Evolutionary conservation across 768 basidiomycete genomes (phyloP).

Genomic region (Strobilomyces echinocephalus): DNA sequence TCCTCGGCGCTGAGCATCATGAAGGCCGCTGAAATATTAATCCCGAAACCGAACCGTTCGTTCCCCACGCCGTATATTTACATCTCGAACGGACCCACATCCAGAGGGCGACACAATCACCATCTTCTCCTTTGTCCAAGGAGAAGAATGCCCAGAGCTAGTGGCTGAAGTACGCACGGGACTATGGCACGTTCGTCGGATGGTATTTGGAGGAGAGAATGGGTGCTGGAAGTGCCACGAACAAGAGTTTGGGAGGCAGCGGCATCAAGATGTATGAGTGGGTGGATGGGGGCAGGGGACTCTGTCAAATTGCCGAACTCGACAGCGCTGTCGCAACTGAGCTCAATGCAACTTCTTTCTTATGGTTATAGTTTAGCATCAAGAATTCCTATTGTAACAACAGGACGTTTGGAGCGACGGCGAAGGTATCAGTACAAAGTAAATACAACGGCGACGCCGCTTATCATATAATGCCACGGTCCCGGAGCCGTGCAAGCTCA

Average conservation of each 20-base stretch:
- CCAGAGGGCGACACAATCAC: conserved; percentile 69
- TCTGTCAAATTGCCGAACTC: conserved; percentile 50
- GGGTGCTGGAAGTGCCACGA: conserved; percentile 44
- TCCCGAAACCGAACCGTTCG: conserved; percentile 47
- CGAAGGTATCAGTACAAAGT: not conserved
- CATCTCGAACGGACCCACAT: conserved; percentile 64
- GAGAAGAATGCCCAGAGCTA: conserved; percentile 42
- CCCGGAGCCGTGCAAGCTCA: conserved; percentile 37
- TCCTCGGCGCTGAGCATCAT: conserved; percentile 43
- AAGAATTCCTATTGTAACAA: not conserved
- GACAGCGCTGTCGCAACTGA: conserved; percentile 34
- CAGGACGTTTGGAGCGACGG: not conserved
- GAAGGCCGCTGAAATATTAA: conserved; percentile 67
- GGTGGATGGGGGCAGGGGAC: conserved; percentile 49
- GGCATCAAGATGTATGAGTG: conserved; percentile 73
- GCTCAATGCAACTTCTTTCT: conserved; percentile 31
- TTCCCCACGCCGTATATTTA: conserved; percentile 62
- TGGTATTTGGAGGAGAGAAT: conserved; percentile 60
- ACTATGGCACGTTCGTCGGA: conserved; percentile 63
- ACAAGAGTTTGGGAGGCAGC: conserved; percentile 57
- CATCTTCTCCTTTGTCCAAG: conserved; percentile 53
- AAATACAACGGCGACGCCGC: not conserved
- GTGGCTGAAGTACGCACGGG: conserved; percentile 65
- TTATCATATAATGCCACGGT: conserved; percentile 38
- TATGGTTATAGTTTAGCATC: conserved; percentile 28